Evolutionary conservation across 495 filamentous ascomycete species (phyloP), one percentile per base, ranked within the genome.

Genomic region (Hypomontagnella monticulosa): DNA sequence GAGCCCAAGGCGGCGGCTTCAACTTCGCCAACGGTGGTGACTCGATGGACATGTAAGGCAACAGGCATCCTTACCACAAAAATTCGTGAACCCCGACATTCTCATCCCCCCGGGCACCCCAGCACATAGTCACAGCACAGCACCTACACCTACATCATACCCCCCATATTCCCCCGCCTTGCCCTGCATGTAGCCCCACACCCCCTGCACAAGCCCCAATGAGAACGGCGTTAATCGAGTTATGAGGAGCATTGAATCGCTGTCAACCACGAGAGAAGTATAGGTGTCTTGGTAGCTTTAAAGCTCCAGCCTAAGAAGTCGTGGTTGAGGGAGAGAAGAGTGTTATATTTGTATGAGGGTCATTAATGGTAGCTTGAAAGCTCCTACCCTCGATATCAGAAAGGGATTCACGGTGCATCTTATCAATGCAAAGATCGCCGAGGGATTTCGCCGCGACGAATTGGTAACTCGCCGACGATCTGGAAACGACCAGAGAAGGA

Each of bases 1-100:
- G 70, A 57, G 86, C 88, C 50, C 90, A 92, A 74, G 87, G 88
- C 57, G 88, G 87, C 56, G 88, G 90, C 50, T 99, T 99, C 86
- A 97, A 89, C 84, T 86, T 99, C 90, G 91, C 91, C 61, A 96
- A 96, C 78, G 93, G 91, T 52, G 83, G 84, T 51, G 95, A 97
- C 76, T 91, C 91, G 30, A 99, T 99, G 96, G 96, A 99, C 71
- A 99, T 99, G 95, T 98, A 91, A 88, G 62, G 43, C 33, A 37
- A 27, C 2, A 6, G 23, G 33, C 36, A 34, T 32, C 52, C 47
- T 58, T 44, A 49, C 46, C 41, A 16, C 19, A 41, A 41, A 44
- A 48, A 36, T 51, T 43, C 38, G 48, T 41, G 27, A 51, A 36
- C 61, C 61, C 43, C 53, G 66, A 69, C 47, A 51, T 60, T 46